Base-by-base conservation (phyloP, 1,284 basidiomycete species). In the Ceratobasidium sp. region DNA sequence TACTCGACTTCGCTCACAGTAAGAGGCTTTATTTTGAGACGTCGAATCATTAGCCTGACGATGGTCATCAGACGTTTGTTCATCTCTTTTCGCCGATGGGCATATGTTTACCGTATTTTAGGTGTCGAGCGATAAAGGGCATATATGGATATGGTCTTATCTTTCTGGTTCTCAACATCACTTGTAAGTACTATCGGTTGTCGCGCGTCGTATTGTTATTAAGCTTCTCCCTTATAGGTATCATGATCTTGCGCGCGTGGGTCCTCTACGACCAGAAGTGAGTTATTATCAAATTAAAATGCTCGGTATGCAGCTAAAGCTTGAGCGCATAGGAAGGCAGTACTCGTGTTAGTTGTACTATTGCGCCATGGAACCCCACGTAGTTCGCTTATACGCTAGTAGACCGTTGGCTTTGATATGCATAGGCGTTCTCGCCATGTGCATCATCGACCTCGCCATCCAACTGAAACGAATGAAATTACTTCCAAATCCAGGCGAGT, bases 181-280 rank as follows among this genome's bases (percentile, higher is more conserved):
- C 54, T 30, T 42, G 66, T 59, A 58, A 70, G 38, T 28, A 21
- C 1, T n/a, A 25, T 2, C 16, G 9, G 16, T 46, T 21, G 3
- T 18, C n/a, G 4, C 28, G 44, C 11, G 23, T 44, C 23, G 4
- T 28, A 70, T 25, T 49, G 18, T 1, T n/a, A 42, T 40, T 18
- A 14, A 4, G 11, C 11, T 40, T n/a, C 23, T 16, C 30, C 14
- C 16, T 42, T 18, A 21, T 40, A 70, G 66, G 53, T 38, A 44
- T 70, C 28, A 70, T 70, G 54, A 33, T 38, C 14, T 38, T 70
- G 54, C 38, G 66, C 46, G 66, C 23, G 11, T 70, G 66, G 66
- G 40, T 59, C n/a, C 44, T 70, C 23, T 70, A 48, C 38, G 42
- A 70, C 33, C 66, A 44, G 25, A 70, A 30, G 66, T 70, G 48